phyloP scores from a whole-genome alignment of 2,329 filamentous ascomycete species.

The Keithomyces neogunnii region DNA sequence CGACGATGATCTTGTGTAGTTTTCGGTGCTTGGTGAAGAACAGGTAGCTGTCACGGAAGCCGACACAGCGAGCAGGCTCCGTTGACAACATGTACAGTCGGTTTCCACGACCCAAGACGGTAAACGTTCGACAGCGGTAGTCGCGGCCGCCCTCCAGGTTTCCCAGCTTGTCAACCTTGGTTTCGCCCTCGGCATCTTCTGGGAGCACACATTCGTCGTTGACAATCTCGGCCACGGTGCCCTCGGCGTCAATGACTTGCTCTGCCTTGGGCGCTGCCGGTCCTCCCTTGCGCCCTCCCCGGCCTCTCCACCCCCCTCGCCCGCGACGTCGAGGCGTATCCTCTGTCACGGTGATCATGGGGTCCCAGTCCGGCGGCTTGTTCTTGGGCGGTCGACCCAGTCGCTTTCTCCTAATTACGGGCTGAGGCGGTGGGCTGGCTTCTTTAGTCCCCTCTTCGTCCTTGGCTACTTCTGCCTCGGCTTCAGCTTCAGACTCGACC shows the following conservation, averaged over 20 bases:
- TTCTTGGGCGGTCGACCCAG: conserved; percentile 85
- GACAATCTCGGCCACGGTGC: conserved; percentile 81
- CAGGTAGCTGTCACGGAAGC: conserved; percentile 94
- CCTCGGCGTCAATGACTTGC: conserved; percentile 87
- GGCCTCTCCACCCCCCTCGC: conserved; percentile 62
- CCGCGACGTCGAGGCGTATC: conserved; percentile 56
- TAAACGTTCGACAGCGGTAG: conserved; percentile 94
- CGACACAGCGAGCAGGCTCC: conserved; percentile 90
- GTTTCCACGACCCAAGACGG: conserved; percentile 72
- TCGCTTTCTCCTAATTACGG: conserved; percentile 64
- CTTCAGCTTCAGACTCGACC: conserved; percentile 24
- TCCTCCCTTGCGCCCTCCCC: conserved; percentile 58
- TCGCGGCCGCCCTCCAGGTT: conserved; percentile 76
- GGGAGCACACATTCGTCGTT: conserved; percentile 88
- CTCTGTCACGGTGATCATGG: conserved; percentile 46
- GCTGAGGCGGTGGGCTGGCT: conserved; percentile 47
- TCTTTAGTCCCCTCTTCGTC: conserved; percentile 40
- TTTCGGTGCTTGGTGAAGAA: conserved; percentile 98
- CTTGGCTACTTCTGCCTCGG: conserved; percentile 27
- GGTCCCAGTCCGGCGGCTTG: conserved; percentile 70
- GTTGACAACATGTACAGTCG: conserved; percentile 97
- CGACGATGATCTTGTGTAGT: conserved; percentile 96
- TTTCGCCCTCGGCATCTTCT: conserved; percentile 79
- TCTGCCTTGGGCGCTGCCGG: conserved; percentile 69
- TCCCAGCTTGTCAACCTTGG: conserved; percentile 86